phyloP scores from a whole-genome alignment of 495 filamentous ascomycete genomes.

The Articulospora tetracladia region DNA sequence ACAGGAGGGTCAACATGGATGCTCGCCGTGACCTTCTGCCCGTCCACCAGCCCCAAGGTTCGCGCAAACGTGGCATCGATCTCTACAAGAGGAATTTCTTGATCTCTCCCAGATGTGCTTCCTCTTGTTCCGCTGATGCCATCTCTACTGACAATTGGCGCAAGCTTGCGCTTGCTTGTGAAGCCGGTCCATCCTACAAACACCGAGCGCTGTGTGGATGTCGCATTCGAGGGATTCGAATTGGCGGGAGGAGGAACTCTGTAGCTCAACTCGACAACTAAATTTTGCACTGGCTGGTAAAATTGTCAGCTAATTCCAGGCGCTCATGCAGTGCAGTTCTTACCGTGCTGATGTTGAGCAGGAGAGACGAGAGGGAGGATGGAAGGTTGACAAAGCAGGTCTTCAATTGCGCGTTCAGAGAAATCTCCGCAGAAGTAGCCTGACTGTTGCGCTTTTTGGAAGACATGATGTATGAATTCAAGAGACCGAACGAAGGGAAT shows the following conservation, averaged over 20 bases:
- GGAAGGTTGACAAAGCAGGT: constrained; percentile 95
- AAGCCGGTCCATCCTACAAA: constrained; percentile 96
- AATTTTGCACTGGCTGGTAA: constrained; percentile 81
- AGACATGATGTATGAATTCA: constrained; percentile 11
- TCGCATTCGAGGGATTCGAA: constrained; percentile 34
- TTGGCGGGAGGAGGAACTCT: constrained; percentile 36
- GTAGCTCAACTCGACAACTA: constrained; percentile 84
- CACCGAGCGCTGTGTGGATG: constrained; percentile 59
- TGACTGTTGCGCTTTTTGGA: constrained; percentile 28
- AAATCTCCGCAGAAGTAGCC: constrained; percentile 69
- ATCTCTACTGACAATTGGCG: constrained; percentile 67
- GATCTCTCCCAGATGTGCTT: constrained; percentile 51
- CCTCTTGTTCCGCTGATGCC: constrained; percentile 57
- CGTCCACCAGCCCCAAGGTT: constrained; percentile 74
- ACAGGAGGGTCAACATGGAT: constrained; percentile 88
- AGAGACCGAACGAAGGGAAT: not conserved
- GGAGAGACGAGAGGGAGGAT: constrained; percentile 71
- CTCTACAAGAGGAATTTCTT: constrained; percentile 74
- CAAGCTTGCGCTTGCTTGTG: constrained; percentile 79
- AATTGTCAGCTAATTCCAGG: not conserved
- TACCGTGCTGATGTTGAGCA: constrained; percentile 86
- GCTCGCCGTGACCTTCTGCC: constrained; percentile 67
- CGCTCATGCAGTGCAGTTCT: constrained; percentile 25
- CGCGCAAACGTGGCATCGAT: constrained; percentile 87
- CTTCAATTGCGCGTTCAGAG: constrained; percentile 76